phyloP scores from a whole-genome alignment of 495 filamentous ascomycete species.

The Talaromyces ruber region DNA sequence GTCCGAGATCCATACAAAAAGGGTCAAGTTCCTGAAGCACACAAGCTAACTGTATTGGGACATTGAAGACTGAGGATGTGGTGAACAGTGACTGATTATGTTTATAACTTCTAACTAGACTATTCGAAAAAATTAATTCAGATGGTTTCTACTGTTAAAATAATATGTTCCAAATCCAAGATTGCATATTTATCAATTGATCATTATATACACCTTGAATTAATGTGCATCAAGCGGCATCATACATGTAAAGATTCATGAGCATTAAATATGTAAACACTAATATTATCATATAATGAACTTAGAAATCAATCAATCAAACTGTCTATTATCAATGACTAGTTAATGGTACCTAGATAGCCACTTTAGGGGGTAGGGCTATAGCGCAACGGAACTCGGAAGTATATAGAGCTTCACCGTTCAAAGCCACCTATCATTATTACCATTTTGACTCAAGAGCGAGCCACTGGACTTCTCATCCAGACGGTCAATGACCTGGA shows the following conservation, averaged over 20 bases:
- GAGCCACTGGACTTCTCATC: slow-evolving; percentile 11
- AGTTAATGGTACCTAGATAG: not conserved
- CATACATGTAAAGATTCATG: not conserved
- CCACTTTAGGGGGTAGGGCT: not conserved
- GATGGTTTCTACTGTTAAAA: too few relatives aligned
- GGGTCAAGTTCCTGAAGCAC: not conserved
- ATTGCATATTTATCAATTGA: too few relatives aligned
- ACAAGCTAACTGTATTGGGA: not conserved
- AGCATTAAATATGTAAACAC: not conserved
- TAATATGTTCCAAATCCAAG: too few relatives aligned
- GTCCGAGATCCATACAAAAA: not conserved
- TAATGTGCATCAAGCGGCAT: too few relatives aligned
- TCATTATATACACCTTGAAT: too few relatives aligned
- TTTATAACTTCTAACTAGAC: too few relatives aligned
- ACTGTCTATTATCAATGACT: not conserved
- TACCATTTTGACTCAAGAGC: slow-evolving; percentile 16
- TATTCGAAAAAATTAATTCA: too few relatives aligned
- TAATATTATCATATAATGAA: not conserved
- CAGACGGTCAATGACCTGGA: slow-evolving; percentile 13
- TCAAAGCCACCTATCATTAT: slow-evolving; percentile 3
- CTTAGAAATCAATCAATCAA: not conserved
- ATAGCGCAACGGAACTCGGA: not conserved
- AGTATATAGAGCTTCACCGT: not conserved
- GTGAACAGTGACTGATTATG: not conserved
- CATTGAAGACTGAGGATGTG: not conserved